Percentiles rank a stretch among this genome's conserved stretches.
Conservation (phyloP, 371 early-diverging fungal genomes). For the Lichtheimia ornata region DNA sequence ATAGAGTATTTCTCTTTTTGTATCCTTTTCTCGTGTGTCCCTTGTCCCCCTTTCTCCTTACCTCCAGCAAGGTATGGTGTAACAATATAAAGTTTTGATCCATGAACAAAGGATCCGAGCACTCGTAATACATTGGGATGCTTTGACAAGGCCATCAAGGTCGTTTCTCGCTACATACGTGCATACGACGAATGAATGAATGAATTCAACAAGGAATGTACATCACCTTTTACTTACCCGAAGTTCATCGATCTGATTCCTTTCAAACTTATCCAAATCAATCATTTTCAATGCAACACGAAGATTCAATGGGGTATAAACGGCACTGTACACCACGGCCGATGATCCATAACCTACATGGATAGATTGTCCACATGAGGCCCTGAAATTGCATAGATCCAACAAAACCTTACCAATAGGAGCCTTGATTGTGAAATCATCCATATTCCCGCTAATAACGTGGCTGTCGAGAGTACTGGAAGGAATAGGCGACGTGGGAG, state of each 20-base stretch:
- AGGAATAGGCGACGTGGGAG: slow-evolving; percentile 15
- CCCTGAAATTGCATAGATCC: slow-evolving; percentile 67
- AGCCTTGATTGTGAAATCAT: slow-evolving; percentile 40
- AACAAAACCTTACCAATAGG: slow-evolving; percentile 30
- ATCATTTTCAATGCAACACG: slow-evolving; percentile 85
- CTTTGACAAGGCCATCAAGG: slow-evolving; percentile 83
- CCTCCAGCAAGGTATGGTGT: slow-evolving; percentile 82
- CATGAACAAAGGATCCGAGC: slow-evolving; percentile 81
- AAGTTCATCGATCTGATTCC: slow-evolving; percentile 92
- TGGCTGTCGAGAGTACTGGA: slow-evolving; percentile 5
- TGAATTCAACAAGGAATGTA: neutral
- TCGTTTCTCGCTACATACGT: slow-evolving; percentile 81
- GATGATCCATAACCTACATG: slow-evolving; percentile 84
- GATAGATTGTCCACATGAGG: slow-evolving; percentile 22
- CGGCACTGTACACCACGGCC: slow-evolving; percentile 81
- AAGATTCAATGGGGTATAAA: slow-evolving; percentile 71
- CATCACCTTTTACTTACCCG: slow-evolving; percentile 48
- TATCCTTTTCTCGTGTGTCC: neutral
- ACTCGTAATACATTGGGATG: slow-evolving; percentile 86
- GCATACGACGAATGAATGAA: neutral
- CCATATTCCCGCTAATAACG: slow-evolving; percentile 23
- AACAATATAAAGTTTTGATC: slow-evolving; percentile 61
- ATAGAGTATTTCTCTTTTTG: neutral
- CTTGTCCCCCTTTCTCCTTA: slow-evolving; percentile 21
- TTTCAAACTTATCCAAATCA: slow-evolving; percentile 89